Evolutionary conservation across 75 land plant genomes (phyloP).

Genomic region (Sequoiadendron giganteum): DNA sequence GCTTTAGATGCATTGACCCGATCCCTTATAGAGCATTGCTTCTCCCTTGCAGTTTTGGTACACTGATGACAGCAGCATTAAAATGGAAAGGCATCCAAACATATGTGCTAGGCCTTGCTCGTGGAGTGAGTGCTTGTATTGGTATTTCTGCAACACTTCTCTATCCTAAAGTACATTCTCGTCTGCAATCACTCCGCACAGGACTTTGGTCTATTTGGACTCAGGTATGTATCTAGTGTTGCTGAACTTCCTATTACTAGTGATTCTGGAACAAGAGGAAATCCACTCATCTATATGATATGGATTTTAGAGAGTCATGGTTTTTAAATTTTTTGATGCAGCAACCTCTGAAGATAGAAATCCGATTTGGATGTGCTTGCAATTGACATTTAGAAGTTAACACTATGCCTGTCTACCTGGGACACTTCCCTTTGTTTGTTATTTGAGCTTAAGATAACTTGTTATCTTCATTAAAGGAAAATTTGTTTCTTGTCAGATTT

Average conservation of each 20-base stretch:
- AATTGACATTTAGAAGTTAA: background rate
- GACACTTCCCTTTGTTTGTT: background rate
- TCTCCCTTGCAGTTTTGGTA: slow-evolving; percentile 72
- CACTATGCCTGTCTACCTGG: background rate
- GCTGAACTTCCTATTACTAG: background rate
- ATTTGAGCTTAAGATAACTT: background rate
- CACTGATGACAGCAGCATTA: slow-evolving; percentile 87
- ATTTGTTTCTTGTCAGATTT: background rate
- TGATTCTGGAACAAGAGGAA: background rate
- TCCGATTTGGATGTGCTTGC: background rate
- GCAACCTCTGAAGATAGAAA: background rate
- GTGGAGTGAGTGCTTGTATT: slow-evolving; percentile 71
- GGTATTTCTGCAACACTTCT: slow-evolving; percentile 80
- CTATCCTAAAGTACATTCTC: slow-evolving; percentile 75
- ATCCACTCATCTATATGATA: background rate
- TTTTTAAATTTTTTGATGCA: background rate
- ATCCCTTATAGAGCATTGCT: slow-evolving; percentile 1
- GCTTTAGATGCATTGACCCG: background rate
- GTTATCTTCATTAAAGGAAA: too few species aligned
- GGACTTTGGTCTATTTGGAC: slow-evolving; percentile 94
- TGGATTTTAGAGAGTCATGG: background rate
- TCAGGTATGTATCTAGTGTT: slow-evolving; percentile 53
- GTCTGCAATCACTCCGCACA: slow-evolving; percentile 66
- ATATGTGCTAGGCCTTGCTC: slow-evolving; percentile 74
- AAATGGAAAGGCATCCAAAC: slow-evolving; percentile 86